phyloP scores from a whole-genome alignment of 495 filamentous ascomycete species.

The Hypoxylon cercidicola region DNA sequence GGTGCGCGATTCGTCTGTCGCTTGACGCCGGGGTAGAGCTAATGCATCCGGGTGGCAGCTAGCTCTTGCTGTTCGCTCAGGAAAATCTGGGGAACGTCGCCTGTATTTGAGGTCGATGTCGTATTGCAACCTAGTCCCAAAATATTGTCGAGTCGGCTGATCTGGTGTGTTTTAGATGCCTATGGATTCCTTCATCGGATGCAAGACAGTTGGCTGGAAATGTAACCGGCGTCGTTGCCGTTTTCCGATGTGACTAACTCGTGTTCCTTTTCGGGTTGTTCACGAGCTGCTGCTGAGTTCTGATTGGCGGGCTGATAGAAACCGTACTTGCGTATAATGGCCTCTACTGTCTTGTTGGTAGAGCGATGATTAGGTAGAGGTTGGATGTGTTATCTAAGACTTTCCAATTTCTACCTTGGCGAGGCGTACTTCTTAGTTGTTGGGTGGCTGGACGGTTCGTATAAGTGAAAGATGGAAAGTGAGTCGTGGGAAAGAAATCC shows the following conservation, averaged over 20 bases:
- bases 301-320: too few species aligned
- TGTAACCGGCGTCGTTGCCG: background rate
- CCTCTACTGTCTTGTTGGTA: too few species aligned
- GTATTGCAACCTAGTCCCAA: constrained; percentile 33
- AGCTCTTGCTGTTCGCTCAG: constrained; percentile 1
- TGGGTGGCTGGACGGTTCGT: constrained; percentile 11
- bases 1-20: background rate
- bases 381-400: too few species aligned
- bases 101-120: constrained; percentile 34
- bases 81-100: constrained; percentile 34
- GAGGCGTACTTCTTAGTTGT: background rate
- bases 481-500: background rate
- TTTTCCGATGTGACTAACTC: too few species aligned
- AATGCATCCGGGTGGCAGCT: constrained; percentile 36
- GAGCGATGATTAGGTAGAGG: too few species aligned
- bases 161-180: constrained; percentile 1
- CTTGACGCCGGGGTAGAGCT: constrained; percentile 14
- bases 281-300: too few species aligned
- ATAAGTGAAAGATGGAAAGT: constrained; percentile 17
- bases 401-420: too few species aligned
- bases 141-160: constrained; percentile 29
- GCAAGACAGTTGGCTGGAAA: background rate
- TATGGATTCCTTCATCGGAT: background rate
- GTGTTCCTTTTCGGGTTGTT: too few species aligned
- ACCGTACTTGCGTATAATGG: too few species aligned